phyloP scores from a whole-genome alignment of 2,329 filamentous ascomycete species.

The Aspergillus oerlinghausenensis region DNA sequence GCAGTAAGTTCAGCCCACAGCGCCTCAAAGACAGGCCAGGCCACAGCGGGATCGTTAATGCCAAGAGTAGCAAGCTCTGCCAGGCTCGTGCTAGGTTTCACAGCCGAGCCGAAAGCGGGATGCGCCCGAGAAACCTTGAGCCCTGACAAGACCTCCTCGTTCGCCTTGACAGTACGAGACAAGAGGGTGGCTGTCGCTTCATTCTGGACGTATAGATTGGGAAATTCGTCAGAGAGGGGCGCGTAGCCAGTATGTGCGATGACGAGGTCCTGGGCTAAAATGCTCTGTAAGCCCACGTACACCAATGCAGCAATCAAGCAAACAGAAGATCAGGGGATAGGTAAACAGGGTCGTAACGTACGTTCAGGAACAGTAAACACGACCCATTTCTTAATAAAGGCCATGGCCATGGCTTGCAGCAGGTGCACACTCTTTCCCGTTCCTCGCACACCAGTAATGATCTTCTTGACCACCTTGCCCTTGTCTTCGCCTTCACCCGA shows the following conservation, averaged over 20 bases:
- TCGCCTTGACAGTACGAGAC: constrained; percentile 66
- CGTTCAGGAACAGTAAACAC: constrained; percentile 88
- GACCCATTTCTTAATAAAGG: constrained; percentile 77
- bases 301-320: constrained; percentile 3
- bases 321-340: neutral
- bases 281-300: constrained; percentile 4
- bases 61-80: constrained; percentile 64
- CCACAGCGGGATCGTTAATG: constrained; percentile 68
- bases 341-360: constrained; percentile 39
- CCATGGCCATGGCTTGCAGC: constrained; percentile 78
- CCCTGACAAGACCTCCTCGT: constrained; percentile 57
- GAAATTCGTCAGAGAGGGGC: constrained; percentile 54
- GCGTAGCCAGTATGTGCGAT: constrained; percentile 78
- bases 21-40: constrained; percentile 75
- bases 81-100: constrained; percentile 58
- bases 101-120: constrained; percentile 55
- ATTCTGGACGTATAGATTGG: constrained; percentile 68
- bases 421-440: constrained; percentile 84
- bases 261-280: constrained; percentile 72
- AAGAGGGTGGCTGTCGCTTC: constrained; percentile 72
- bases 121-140: constrained; percentile 51
- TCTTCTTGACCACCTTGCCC: constrained; percentile 46
- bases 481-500: constrained; percentile 37
- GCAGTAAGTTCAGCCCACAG: constrained; percentile 73
- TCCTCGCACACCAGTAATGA: constrained; percentile 68